A percentile compares a stretch with the other conserved stretches of the same genome.
Evolutionary conservation across 2,329 filamentous ascomycete genomes (phyloP).

Genomic region (Aspergillus vadensis): DNA sequence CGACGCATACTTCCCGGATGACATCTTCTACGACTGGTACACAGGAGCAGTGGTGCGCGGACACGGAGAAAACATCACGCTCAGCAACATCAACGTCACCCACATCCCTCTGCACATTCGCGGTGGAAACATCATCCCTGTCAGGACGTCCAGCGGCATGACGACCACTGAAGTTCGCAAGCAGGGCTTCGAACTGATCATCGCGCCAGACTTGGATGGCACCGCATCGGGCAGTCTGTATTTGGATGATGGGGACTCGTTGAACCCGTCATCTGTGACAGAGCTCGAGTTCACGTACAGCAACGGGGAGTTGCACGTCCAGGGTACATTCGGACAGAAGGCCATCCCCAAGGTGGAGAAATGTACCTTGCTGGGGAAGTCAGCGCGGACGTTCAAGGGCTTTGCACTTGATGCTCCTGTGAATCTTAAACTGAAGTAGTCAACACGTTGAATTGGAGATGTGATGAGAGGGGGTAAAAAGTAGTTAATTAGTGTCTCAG

Average conservation of each 20-base stretch:
- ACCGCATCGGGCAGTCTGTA: constrained; percentile 69
- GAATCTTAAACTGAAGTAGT: constrained; percentile 18
- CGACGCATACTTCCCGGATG: constrained; percentile 58
- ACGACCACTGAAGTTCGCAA: constrained; percentile 63
- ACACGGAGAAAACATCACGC: constrained; percentile 46
- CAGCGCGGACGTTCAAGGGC: constrained; percentile 28
- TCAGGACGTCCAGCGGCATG: constrained; percentile 56
- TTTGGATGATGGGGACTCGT: constrained; percentile 72
- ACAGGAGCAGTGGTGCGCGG: constrained; percentile 53
- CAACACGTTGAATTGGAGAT: too few species aligned
- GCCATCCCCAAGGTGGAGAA: constrained; percentile 34
- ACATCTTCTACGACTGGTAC: constrained; percentile 64
- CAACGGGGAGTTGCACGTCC: constrained; percentile 43
- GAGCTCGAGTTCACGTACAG: constrained; percentile 63
- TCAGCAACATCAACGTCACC: constrained; percentile 51
- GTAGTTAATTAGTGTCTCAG: too few species aligned
- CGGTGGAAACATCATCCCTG: constrained; percentile 62
- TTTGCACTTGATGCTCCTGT: constrained; percentile 17
- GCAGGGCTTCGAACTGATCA: constrained; percentile 69
- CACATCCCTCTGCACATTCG: constrained; percentile 65
- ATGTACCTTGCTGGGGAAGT: constrained; percentile 33
- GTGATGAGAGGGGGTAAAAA: too few species aligned
- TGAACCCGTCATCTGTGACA: constrained; percentile 60
- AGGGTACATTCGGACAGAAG: constrained; percentile 32
- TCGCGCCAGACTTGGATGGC: constrained; percentile 65